Evolutionary conservation across 306 rosid genomes (phyloP).

Genomic region (Corylus heterophylla): DNA sequence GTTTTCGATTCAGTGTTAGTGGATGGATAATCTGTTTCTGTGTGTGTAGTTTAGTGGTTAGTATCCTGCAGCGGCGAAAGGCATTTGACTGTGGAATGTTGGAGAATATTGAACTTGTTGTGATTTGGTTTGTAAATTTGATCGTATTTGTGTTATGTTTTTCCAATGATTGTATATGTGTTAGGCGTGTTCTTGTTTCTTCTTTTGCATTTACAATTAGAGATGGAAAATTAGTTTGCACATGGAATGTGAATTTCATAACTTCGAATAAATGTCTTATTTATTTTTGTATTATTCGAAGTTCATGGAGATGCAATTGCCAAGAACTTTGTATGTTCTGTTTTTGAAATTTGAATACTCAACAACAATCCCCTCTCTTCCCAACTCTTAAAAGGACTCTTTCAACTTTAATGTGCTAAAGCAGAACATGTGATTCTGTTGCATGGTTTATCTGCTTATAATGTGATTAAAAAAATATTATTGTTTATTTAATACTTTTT

Average conservation of each 20-base stretch:
- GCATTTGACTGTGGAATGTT: background rate
- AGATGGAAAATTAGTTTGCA: background rate
- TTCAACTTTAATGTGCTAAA: background rate
- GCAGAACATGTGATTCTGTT: background rate
- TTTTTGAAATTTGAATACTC: background rate
- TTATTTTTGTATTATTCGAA: no score
- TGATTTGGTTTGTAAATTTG: background rate
- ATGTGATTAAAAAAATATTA: background rate
- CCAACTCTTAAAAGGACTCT: background rate
- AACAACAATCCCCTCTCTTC: background rate
- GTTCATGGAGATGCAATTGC: background rate
- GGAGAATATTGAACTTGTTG: background rate
- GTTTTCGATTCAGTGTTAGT: background rate
- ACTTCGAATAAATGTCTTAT: background rate
- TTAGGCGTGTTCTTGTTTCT: background rate
- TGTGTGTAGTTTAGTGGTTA: background rate
- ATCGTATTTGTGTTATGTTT: background rate
- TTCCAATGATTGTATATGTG: background rate
- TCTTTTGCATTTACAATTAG: background rate
- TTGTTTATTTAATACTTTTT: background rate
- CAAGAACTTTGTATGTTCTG: background rate
- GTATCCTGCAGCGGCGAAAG: background rate
- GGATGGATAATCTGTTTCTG: background rate
- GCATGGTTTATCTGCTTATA: background rate
- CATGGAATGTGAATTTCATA: no score